A percentile compares a stretch with the other conserved stretches of the same genome.
Evolutionary conservation across 441 rosid species (phyloP).

Genomic region (Theobroma grandiflorum): DNA sequence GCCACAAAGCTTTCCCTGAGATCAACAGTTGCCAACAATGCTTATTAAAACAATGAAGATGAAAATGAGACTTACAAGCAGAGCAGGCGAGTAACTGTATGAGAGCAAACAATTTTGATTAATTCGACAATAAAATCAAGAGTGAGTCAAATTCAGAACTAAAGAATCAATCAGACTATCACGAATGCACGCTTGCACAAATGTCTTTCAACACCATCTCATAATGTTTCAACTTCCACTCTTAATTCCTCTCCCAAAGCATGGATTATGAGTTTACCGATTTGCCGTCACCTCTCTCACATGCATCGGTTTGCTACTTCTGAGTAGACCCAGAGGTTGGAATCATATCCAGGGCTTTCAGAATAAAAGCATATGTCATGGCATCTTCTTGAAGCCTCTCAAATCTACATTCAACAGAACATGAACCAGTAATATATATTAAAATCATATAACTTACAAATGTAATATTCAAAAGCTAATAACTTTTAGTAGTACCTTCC

Average conservation of each 20-base stretch:
- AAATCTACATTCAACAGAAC: slow-evolving; percentile 59
- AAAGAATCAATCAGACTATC: too few relatives aligned
- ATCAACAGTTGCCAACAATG: neutral
- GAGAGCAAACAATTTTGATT: neutral
- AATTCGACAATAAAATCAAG: neutral
- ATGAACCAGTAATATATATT: neutral
- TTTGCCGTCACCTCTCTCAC: neutral
- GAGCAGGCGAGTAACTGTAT: too few relatives aligned
- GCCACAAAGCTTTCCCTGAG: neutral
- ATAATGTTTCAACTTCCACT: neutral
- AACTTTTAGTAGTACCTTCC: slow-evolving; percentile 66
- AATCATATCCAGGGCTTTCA: slow-evolving; percentile 78
- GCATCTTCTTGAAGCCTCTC: slow-evolving; percentile 93
- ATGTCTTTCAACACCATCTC: neutral
- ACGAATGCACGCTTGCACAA: too few relatives aligned
- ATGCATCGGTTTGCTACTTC: slow-evolving; percentile 13
- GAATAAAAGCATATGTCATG: slow-evolving; percentile 63
- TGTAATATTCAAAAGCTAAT: neutral
- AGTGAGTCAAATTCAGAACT: neutral
- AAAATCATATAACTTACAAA: neutral
- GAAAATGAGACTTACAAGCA: neutral
- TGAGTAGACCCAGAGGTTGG: slow-evolving; percentile 42
- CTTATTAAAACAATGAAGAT: neutral
- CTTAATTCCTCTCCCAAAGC: neutral
- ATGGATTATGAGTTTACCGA: neutral